Conservation (phyloP, 495 filamentous ascomycete species). For the Penicilliopsis zonata region DNA sequence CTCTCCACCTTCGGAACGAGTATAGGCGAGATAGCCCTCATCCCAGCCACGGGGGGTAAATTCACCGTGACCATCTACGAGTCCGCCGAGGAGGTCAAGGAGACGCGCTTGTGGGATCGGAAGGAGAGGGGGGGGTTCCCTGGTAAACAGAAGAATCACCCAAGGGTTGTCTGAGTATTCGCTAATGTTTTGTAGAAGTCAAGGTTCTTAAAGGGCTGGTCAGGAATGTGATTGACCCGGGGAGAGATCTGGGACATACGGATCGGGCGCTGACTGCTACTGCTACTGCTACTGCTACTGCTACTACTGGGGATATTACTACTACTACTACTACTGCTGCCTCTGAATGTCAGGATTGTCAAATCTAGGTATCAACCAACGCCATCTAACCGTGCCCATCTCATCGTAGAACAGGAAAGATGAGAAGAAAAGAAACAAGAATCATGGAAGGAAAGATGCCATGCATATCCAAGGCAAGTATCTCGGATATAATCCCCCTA, state of each 20-base stretch:
- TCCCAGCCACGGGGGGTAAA: conserved; percentile 72
- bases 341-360: neutral
- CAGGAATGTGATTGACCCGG: conserved; percentile 70
- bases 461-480: too few species aligned
- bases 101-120: conserved; percentile 70
- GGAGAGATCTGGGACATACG: conserved; percentile 69
- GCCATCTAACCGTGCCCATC: too few species aligned
- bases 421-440: too few species aligned
- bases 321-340: too few species aligned
- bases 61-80: conserved; percentile 61
- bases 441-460: too few species aligned
- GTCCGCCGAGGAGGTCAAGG: conserved; percentile 15
- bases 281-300: conserved; percentile 1
- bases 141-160: conserved; percentile 34
- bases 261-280: conserved; percentile 37
- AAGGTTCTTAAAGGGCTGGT: conserved; percentile 87
- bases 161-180: neutral
- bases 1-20: conserved; percentile 85
- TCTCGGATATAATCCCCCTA: too few species aligned
- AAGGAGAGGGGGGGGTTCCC: conserved; percentile 86
- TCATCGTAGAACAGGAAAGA: too few species aligned
- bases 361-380: too few species aligned
- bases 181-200: conserved; percentile 40
- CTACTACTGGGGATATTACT: conserved; percentile 2
- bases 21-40: conserved; percentile 82